Conservation (phyloP, 1,284 basidiomycete species). For the Sporisorium graminicola region DNA sequence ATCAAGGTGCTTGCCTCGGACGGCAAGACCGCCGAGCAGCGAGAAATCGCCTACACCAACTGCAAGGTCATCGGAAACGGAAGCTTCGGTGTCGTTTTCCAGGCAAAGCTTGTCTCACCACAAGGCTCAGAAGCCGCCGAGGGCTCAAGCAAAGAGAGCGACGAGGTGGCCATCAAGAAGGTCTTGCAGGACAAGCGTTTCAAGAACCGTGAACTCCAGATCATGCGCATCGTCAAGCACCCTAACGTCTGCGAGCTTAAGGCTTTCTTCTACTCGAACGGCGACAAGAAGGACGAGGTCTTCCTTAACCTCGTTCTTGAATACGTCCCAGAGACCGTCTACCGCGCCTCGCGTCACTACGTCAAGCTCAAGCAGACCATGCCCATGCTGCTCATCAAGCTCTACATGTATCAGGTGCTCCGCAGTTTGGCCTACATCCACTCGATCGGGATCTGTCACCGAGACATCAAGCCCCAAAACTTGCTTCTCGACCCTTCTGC, state of each 20-base stretch:
- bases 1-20: slow-evolving; percentile 94
- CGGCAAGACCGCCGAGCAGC: slow-evolving; percentile 89
- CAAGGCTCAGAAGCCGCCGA: slow-evolving; percentile 38
- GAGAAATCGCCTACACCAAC: slow-evolving; percentile 92
- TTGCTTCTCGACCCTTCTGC: slow-evolving; percentile 95
- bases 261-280: slow-evolving; percentile 99
- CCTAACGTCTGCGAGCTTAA: slow-evolving; percentile 98
- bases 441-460: slow-evolving; percentile 87
- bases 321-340: slow-evolving; percentile 99
- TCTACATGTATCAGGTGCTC: slow-evolving; percentile 97
- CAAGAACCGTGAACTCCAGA: slow-evolving; percentile 99
- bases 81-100: slow-evolving; percentile 98
- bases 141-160: slow-evolving; percentile 54
- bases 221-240: slow-evolving; percentile 97
- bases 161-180: slow-evolving; percentile 98
- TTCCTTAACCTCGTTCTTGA: slow-evolving; percentile 99
- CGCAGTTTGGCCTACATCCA: slow-evolving; percentile 98
- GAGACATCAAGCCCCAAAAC: slow-evolving; percentile 99
- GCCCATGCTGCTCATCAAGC: slow-evolving; percentile 99
- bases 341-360: slow-evolving; percentile 97
- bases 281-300: slow-evolving; percentile 99
- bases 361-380: slow-evolving; percentile 99
- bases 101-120: slow-evolving; percentile 74
- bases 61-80: slow-evolving; percentile 99
- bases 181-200: slow-evolving; percentile 99